Evolutionary conservation across 441 rosid genomes (phyloP).

Genomic region (Bocquillonia castaneifolia): DNA sequence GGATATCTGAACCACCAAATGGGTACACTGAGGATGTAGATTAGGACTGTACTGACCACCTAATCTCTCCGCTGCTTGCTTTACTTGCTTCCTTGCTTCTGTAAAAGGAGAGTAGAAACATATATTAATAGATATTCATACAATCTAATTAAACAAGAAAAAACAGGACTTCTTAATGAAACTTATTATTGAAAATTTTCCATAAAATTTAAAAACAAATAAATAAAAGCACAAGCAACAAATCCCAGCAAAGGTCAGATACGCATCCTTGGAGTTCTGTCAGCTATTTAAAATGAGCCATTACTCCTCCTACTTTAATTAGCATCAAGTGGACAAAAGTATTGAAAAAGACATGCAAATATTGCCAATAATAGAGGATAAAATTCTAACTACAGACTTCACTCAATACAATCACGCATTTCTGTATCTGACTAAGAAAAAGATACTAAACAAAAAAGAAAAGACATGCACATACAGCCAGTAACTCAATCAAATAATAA

Average conservation of each 20-base stretch:
- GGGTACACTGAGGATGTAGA: slow-evolving; percentile 84
- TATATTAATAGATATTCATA: neutral
- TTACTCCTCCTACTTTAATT: neutral
- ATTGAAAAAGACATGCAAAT: slow-evolving; percentile 7
- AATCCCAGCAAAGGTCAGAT: neutral
- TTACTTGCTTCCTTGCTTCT: slow-evolving; percentile 95
- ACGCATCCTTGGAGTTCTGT: neutral
- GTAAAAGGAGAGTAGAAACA: slow-evolving; percentile 23
- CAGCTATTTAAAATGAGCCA: neutral
- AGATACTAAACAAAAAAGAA: neutral
- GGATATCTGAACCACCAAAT: slow-evolving; percentile 99
- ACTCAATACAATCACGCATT: neutral
- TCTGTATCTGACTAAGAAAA: neutral
- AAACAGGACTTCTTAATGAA: neutral
- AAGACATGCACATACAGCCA: slow-evolving; percentile 12
- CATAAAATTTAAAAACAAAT: neutral
- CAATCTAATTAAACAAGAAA: slow-evolving; percentile 5
- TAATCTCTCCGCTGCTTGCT: slow-evolving; percentile 89
- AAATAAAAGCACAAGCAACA: slow-evolving; percentile 2
- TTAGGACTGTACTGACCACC: slow-evolving; percentile 85
- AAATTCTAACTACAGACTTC: neutral
- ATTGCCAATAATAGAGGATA: neutral
- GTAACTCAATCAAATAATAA: neutral
- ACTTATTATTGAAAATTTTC: neutral
- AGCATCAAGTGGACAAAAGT: slow-evolving; percentile 1